Conservation (phyloP, 768 basidiomycete genomes). For the Gymnopilus dilepis region DNA sequence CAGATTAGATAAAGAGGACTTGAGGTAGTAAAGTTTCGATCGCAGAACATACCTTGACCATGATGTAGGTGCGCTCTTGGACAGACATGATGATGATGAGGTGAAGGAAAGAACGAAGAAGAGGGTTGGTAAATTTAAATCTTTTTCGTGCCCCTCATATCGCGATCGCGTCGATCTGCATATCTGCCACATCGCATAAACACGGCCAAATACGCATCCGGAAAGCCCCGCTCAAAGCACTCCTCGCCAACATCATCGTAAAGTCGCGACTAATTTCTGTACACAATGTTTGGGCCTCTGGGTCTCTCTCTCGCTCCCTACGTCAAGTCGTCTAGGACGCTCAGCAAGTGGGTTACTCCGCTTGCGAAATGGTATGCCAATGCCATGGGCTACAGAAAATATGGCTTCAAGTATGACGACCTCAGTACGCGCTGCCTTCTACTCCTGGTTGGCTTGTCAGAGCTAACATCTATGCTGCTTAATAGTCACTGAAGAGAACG, state of each 20-base stretch:
- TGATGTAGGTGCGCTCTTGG: constrained; percentile 95
- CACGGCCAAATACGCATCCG: constrained; percentile 47
- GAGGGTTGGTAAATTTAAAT: constrained; percentile 27
- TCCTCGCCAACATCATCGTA: constrained; percentile 10
- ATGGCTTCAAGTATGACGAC: constrained; percentile 95
- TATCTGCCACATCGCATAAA: constrained; percentile 45
- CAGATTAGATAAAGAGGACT: constrained; percentile 18
- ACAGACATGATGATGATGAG: constrained; percentile 60
- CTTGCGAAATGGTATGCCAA: constrained; percentile 84
- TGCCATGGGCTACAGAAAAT: constrained; percentile 80
- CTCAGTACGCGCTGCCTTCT: constrained; percentile 64
- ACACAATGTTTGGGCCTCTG: constrained; percentile 62
- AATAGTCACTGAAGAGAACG: constrained; percentile 76
- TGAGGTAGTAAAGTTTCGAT: background rate
- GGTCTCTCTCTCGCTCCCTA: constrained; percentile 79
- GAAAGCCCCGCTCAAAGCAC: constrained; percentile 40
- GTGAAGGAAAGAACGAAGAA: constrained; percentile 32
- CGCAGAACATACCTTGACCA: constrained; percentile 85
- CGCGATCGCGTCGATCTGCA: constrained; percentile 42
- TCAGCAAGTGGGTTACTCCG: constrained; percentile 74
- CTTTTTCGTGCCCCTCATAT: constrained; percentile 18
- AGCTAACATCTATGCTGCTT: constrained; percentile 16
- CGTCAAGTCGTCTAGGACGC: constrained; percentile 69
- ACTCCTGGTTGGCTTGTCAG: constrained; percentile 7
- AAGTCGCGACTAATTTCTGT: constrained; percentile 16